phyloP scores from a whole-genome alignment of 2,329 filamentous ascomycete genomes.

The Diaporthe australafricana region DNA sequence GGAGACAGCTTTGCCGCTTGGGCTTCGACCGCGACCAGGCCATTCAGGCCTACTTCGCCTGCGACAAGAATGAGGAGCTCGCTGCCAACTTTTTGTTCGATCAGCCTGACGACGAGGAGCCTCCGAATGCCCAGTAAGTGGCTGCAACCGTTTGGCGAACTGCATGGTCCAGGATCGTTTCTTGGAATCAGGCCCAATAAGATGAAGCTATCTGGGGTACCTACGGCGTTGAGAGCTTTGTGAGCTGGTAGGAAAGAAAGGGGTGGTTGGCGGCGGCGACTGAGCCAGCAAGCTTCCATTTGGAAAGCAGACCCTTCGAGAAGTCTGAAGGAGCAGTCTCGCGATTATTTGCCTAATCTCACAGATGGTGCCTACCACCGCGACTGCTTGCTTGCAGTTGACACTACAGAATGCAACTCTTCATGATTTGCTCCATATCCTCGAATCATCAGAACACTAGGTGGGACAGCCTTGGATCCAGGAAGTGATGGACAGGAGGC shows the following conservation, averaged over 20 bases:
- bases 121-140: conserved; percentile 55
- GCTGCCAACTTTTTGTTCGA: conserved; percentile 99
- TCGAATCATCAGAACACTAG: not conserved
- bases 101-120: conserved; percentile 87
- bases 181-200: conserved; percentile 4
- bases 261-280: not conserved
- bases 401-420: conserved; percentile 16
- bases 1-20: conserved; percentile 83
- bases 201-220: conserved; percentile 5
- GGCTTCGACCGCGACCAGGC: conserved; percentile 94
- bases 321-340: not conserved
- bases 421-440: conserved; percentile 4
- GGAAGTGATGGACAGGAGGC: not conserved
- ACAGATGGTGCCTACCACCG: not conserved
- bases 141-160: not conserved
- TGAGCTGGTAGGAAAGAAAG: not conserved
- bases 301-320: not conserved
- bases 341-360: not conserved
- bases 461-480: not conserved
- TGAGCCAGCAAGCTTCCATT: not conserved
- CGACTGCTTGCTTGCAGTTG: conserved; percentile 13
- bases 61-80: conserved; percentile 99
- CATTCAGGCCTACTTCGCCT: conserved; percentile 98
- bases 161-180: not conserved
- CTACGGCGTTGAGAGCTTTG: conserved; percentile 25